A percentile compares a stretch with the other conserved stretches of the same genome.
phyloP scores from a whole-genome alignment of 345 rosid species.

The Rubroshorea leprosula region DNA sequence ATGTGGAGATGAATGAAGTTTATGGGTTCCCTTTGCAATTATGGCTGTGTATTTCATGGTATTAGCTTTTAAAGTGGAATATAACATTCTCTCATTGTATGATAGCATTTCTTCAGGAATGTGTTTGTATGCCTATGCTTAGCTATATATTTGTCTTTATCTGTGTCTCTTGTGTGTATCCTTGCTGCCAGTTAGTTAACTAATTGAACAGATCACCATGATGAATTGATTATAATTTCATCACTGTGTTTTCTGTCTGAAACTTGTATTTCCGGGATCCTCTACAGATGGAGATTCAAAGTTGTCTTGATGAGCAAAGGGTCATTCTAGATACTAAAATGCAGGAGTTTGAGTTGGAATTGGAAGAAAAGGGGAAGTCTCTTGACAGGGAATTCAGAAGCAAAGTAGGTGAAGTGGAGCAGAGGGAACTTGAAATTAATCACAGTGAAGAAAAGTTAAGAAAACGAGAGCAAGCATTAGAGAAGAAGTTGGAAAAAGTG shows the following conservation, averaged over 20 bases:
- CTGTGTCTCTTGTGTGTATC: not conserved
- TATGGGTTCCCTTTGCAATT: no score
- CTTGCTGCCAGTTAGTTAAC: not conserved
- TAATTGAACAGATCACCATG: not conserved
- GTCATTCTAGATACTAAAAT: conserved; percentile 41
- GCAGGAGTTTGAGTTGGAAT: conserved; percentile 52
- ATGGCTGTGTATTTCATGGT: not conserved
- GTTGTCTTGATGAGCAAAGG: conserved; percentile 64
- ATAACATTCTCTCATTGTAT: not conserved
- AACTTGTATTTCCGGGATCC: no score
- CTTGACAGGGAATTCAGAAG: conserved; percentile 53
- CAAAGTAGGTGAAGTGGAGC: conserved; percentile 42
- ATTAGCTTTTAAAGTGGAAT: not conserved
- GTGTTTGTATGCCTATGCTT: not conserved
- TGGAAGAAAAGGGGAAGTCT: conserved; percentile 49
- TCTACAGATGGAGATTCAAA: conserved; percentile 58
- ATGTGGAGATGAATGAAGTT: no score
- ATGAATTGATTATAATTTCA: not conserved
- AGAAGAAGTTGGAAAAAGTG: conserved; percentile 44
- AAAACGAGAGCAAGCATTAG: conserved; percentile 51
- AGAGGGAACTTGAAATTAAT: conserved; percentile 39
- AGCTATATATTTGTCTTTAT: not conserved
- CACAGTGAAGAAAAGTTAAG: conserved; percentile 51
- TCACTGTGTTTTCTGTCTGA: conserved; percentile 2
- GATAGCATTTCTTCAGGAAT: no score